These are phyloP conservation scores for Fusarium agapanthi DNA, from an alignment of 2,329 filamentous ascomycete genomes.

Conservation along the genomic window DNA sequence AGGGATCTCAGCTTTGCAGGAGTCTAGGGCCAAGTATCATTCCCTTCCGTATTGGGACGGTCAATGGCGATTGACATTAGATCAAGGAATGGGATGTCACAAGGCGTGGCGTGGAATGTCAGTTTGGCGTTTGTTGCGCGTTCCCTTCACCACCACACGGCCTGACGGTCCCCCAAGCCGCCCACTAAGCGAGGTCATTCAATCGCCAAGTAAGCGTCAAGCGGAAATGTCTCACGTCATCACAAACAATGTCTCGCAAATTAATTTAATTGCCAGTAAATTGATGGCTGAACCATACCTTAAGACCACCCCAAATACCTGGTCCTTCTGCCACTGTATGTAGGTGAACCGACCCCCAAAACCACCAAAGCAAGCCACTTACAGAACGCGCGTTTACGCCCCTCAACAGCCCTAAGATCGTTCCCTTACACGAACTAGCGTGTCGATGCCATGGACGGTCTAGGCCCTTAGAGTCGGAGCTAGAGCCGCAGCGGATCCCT, in stretches of 20 bases:
- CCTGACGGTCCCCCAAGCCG: too few species aligned
- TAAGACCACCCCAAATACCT: background rate
- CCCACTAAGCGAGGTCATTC: background rate
- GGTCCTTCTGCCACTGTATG: background rate
- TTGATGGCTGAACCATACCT: background rate
- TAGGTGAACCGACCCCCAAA: background rate
- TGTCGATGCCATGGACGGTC: background rate
- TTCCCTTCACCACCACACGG: background rate
- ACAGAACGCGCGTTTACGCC: background rate
- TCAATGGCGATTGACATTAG: background rate
- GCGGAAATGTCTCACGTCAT: background rate
- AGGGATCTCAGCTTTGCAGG: background rate
- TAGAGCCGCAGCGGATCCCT: background rate
- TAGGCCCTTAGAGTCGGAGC: background rate
- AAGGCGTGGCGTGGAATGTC: background rate
- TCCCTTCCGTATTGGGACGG: background rate
- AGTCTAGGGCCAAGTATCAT: background rate
- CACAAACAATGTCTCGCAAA: background rate
- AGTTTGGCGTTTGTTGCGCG: background rate
- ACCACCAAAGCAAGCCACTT: background rate
- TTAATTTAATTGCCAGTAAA: background rate
- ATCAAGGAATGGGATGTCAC: background rate
- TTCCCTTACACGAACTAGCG: background rate
- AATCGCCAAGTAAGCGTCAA: fast-evolving
- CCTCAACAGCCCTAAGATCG: background rate